Conservation (phyloP, 768 basidiomycete genomes). For the Mycena rosella region DNA sequence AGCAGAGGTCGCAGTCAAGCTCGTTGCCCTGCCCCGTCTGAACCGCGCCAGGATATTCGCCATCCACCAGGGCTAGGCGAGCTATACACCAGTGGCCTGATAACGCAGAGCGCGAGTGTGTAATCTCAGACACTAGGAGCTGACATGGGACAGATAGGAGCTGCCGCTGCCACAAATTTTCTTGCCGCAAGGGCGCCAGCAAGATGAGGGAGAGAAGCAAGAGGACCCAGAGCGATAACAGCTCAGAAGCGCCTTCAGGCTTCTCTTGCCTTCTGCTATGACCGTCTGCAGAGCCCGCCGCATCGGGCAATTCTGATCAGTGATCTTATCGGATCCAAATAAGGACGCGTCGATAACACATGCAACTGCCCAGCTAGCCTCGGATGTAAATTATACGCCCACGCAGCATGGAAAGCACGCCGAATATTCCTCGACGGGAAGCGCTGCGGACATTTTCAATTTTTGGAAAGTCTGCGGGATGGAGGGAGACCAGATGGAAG, state of each 20-base stretch:
- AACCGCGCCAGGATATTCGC: slow-evolving; percentile 31
- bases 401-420: neutral
- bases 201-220: slow-evolving; percentile 9
- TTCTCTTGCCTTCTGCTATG: no score
- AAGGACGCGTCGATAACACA: slow-evolving; percentile 5
- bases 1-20: slow-evolving; percentile 12
- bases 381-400: slow-evolving; percentile 2
- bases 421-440: neutral
- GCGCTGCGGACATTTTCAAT: no score
- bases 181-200: slow-evolving; percentile 9
- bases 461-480: no score
- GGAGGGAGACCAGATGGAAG: neutral
- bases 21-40: slow-evolving; percentile 29
- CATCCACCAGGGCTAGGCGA: slow-evolving; percentile 10
- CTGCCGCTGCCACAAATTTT: slow-evolving; percentile 12
- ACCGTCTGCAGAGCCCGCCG: slow-evolving; percentile 1
- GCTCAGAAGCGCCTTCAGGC: slow-evolving; percentile 4
- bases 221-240: neutral
- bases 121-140: slow-evolving; percentile 12
- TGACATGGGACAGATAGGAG: slow-evolving; percentile 33
- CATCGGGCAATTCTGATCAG: slow-evolving; percentile 21
- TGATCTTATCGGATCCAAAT: no score
- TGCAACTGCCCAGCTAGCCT: no score
- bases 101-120: neutral
- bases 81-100: neutral